Base-by-base conservation (phyloP, 1,284 basidiomycete genomes). In the Heimioporus punctisporus region DNA sequence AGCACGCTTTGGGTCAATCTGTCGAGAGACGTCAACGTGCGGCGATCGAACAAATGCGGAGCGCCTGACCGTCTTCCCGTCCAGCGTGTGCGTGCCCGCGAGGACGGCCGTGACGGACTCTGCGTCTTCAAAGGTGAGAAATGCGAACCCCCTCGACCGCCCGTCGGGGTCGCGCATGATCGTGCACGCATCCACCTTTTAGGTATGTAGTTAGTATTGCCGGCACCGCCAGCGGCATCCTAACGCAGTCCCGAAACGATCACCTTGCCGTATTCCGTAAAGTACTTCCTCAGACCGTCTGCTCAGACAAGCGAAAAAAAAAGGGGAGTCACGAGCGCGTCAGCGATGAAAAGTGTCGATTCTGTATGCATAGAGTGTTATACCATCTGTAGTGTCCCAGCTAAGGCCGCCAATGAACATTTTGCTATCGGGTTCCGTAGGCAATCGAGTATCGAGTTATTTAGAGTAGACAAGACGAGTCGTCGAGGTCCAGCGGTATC, bases 301-400 rank as follows among this genome's bases (percentile, higher is more conserved):
- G 72, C 66, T 70, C 69, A 63, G 62, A 57, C 64, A 52, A 62
- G 54, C 23, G 60, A 64, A 64, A 64, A 64, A 42, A 43, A 60
- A 64, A n/a, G n/a, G n/a, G 31, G 55, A 59, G 55, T 57, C 65
- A 64, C 64, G 51, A 60, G 51, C 41, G 60, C 60, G 65, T 78
- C 75, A 79, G 74, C 67, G 68, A 70, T 6, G 72, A 70, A 71
- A 48, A 63, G 54, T 61, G 68, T 69, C 41, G 30, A 71, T 72
- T 70, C 65, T 58, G 66, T 68, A 68, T 71, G 65, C 69, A 65
- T 66, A 71, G 66, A 71, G 74, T 68, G 68, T 68, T 78, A 72
- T 84, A 87, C 95, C 95, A 82, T 98, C 96, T 77, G 92, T 95
- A 66, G 95, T 98, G 76, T 97, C 95, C 95, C 95, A 98, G 79